Conservation (phyloP, 2,329 filamentous ascomycete genomes). For the Boeremia exigua region DNA sequence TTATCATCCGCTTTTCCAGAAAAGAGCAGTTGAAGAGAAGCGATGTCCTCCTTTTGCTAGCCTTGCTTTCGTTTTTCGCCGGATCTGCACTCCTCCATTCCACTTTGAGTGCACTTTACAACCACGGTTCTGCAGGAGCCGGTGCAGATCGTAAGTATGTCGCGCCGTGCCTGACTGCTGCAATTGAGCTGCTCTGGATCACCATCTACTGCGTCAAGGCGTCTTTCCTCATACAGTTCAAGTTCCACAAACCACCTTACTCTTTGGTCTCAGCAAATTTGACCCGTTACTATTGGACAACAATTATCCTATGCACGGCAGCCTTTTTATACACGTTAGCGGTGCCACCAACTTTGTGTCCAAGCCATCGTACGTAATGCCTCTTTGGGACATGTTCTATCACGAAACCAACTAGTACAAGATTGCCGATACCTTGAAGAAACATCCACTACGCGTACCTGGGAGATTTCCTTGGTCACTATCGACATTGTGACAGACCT, state of each 20-base stretch:
- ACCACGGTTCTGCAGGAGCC: background rate
- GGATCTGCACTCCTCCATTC: constrained; percentile 20
- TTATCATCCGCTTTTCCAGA: constrained; percentile 18
- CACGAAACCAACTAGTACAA: constrained; percentile 9
- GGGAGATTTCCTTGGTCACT: constrained; percentile 13
- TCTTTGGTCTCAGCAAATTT: constrained; percentile 23
- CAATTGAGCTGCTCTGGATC: constrained; percentile 24
- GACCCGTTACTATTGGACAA: constrained; percentile 20
- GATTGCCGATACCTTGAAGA: constrained; percentile 13
- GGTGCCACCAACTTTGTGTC: constrained; percentile 20
- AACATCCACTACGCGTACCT: constrained; percentile 6
- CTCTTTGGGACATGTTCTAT: background rate
- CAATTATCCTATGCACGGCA: constrained; percentile 11
- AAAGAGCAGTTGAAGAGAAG: constrained; percentile 22
- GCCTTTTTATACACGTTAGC: constrained; percentile 20
- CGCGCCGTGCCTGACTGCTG: constrained; percentile 16
- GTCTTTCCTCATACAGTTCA: constrained; percentile 25
- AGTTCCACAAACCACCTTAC: constrained; percentile 24
- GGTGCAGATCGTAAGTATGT: background rate
- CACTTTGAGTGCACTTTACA: constrained; percentile 14
- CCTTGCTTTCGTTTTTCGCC: constrained; percentile 18
- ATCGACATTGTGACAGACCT: constrained; percentile 24
- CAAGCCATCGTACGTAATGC: constrained; percentile 13
- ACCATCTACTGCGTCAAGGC: constrained; percentile 23
- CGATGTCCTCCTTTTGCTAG: constrained; percentile 22